Evolutionary conservation across 2,329 filamentous ascomycete species (phyloP).

Genomic region (Penicillium sp.): DNA sequence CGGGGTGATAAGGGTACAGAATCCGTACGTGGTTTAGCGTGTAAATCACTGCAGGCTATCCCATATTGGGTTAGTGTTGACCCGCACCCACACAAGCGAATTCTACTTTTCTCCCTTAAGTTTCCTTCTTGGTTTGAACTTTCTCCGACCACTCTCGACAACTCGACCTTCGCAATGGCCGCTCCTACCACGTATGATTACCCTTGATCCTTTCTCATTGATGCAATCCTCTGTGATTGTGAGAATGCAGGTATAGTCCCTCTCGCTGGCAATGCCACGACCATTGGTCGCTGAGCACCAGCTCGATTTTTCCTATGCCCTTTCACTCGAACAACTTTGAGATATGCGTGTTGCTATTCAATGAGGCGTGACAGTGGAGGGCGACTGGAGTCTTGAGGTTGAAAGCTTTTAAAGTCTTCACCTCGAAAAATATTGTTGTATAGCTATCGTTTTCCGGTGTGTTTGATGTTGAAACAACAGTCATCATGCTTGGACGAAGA

Average conservation of each 20-base stretch:
- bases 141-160: constrained; percentile 39
- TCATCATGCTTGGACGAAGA: constrained; percentile 29
- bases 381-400: constrained; percentile 73
- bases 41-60: background rate
- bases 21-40: constrained; percentile 4
- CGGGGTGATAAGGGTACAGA: constrained; percentile 18
- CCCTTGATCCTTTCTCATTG: constrained; percentile 36
- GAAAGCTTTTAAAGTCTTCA: constrained; percentile 65
- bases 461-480: constrained; percentile 15
- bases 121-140: constrained; percentile 23
- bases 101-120: constrained; percentile 24
- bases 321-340: constrained; percentile 27
- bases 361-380: constrained; percentile 51
- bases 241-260: constrained; percentile 73
- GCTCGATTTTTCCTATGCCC: constrained; percentile 71
- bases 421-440: constrained; percentile 73
- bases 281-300: constrained; percentile 55
- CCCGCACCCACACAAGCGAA: constrained; percentile 36
- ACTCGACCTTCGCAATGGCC: constrained; percentile 57
- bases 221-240: constrained; percentile 41
- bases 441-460: constrained; percentile 35
- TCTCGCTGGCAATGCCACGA: constrained; percentile 67
- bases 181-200: constrained; percentile 62
- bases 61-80: constrained; percentile 20
- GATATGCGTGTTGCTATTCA: constrained; percentile 24